Evolutionary conservation across 345 rosid species (phyloP).

Genomic region (Citrus sp.): DNA sequence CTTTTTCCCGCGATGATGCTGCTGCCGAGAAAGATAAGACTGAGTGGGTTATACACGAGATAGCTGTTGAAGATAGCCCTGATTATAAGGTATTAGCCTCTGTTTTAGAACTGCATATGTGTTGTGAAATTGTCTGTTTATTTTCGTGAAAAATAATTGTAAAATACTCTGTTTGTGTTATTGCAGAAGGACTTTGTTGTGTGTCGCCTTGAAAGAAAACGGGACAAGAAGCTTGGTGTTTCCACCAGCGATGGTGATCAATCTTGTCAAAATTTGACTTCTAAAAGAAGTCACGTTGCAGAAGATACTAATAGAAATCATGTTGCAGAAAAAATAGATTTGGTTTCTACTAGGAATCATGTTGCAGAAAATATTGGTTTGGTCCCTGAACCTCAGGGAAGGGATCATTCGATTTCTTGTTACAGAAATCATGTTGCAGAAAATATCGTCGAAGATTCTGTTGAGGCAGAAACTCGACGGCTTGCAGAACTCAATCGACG

Average conservation of each 20-base stretch:
- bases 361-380: not conserved
- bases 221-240: not conserved
- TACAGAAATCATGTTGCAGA: not conserved
- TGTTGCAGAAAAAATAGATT: not conserved
- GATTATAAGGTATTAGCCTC: not conserved
- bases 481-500: not conserved
- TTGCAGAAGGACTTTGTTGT: constrained; percentile 8
- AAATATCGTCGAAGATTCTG: not conserved
- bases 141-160: not conserved
- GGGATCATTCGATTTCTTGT: no score
- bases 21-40: not conserved
- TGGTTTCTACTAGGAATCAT: not conserved
- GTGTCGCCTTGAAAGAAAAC: not conserved
- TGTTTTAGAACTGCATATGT: not conserved
- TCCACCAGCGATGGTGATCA: not conserved
- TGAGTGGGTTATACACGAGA: constrained; percentile 5
- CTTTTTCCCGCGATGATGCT: constrained; percentile 12
- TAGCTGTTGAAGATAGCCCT: not conserved
- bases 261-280: not conserved
- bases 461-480: not conserved
- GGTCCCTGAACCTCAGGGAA: no score
- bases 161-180: not conserved
- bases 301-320: not conserved
- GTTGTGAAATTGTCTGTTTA: not conserved
- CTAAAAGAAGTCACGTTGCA: no score